Conservation (phyloP, 305 asterid species). For the Fraxinus albicans region DNA sequence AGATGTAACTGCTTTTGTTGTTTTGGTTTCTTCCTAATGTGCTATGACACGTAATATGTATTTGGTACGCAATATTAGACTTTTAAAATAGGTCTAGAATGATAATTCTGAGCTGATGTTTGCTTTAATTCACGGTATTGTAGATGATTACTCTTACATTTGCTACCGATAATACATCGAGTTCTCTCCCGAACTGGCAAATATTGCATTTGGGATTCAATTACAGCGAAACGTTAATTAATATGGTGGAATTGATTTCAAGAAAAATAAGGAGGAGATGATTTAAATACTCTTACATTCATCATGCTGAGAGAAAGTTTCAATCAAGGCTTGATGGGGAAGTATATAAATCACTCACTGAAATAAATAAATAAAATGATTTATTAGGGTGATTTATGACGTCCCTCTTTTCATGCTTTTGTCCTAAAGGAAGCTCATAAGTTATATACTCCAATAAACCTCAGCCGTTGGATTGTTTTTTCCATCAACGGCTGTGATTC, state of each 20-base stretch:
- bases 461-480: conserved; percentile 41
- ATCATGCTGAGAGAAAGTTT: neutral
- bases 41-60: neutral
- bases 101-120: neutral
- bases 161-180: neutral
- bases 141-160: neutral
- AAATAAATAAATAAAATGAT: conserved; percentile 10
- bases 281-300: neutral
- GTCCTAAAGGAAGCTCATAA: conserved; percentile 29
- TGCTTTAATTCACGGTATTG: neutral
- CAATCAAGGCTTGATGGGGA: conserved; percentile 4
- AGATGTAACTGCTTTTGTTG: neutral
- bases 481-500: conserved; percentile 38
- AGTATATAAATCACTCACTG: neutral
- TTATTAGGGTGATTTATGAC: conserved; percentile 35
- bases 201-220: neutral
- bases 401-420: conserved; percentile 28
- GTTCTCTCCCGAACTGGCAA: neutral
- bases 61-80: neutral
- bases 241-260: neutral
- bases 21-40: neutral
- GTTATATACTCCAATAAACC: conserved; percentile 23
- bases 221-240: neutral
- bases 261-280: neutral
- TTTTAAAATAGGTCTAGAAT: neutral